Percentiles rank a stretch among this genome's conserved stretches.
Conservation (phyloP, 768 basidiomycete species). For the Daedaleopsis sinensis region DNA sequence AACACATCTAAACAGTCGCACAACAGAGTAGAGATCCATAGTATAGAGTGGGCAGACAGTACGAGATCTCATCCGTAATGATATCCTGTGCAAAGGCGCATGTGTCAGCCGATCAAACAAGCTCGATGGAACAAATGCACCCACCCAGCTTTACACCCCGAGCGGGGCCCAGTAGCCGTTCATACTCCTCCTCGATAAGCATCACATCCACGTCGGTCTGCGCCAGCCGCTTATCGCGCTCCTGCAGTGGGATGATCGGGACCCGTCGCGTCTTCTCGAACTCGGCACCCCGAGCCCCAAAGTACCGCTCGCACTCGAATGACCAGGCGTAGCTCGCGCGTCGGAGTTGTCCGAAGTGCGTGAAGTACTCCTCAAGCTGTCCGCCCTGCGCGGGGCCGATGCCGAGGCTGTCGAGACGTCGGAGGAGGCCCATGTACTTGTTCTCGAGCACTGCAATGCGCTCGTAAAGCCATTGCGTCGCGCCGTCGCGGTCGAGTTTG, state of each 20-base stretch:
- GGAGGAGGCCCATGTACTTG: not conserved
- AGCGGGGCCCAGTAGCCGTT: not conserved
- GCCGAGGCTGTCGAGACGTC: conserved; percentile 27
- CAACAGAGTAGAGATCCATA: no score
- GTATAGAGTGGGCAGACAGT: no score
- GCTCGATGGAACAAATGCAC: no score
- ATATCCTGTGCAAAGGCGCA: no score
- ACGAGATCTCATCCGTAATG: no score
- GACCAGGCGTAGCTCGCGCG: conserved; percentile 29
- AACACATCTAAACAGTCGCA: no score
- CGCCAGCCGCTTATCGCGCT: not conserved
- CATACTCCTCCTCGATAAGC: conserved; percentile 1
- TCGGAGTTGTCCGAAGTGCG: conserved; percentile 30
- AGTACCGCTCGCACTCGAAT: conserved; percentile 36
- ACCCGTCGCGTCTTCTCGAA: conserved; percentile 27
- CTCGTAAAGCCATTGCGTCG: conserved; percentile 20
- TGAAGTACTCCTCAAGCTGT: conserved; percentile 31
- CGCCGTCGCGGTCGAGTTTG: conserved; percentile 18
- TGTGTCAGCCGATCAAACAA: no score
- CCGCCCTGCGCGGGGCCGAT: conserved; percentile 32
- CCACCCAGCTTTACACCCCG: no score
- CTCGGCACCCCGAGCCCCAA: conserved; percentile 31
- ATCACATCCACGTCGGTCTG: conserved; percentile 10
- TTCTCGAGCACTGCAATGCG: conserved; percentile 15
- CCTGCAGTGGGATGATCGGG: conserved; percentile 14